Conservation (phyloP, 2,329 filamentous ascomycete genomes). For the Sordariomycetes sp. region DNA sequence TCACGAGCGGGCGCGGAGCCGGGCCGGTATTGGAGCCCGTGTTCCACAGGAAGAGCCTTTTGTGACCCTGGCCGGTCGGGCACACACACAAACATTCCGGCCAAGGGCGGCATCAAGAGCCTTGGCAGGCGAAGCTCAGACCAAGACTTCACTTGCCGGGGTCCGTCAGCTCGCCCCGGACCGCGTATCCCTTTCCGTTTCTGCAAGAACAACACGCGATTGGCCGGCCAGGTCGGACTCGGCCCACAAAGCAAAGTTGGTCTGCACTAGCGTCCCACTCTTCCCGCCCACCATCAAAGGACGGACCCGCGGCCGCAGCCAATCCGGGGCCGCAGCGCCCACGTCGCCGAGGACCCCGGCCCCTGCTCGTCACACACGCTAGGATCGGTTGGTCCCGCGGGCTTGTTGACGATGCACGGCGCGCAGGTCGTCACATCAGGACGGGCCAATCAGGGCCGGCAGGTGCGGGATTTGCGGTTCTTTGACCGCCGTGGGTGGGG, state of each 20-base stretch:
- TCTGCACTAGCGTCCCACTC: not conserved
- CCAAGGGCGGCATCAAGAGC: too few species aligned
- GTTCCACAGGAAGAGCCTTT: too few species aligned
- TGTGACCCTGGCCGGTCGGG: too few species aligned
- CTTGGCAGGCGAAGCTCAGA: not conserved
- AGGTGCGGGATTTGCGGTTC: not conserved
- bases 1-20: not conserved
- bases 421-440: constrained; percentile 21
- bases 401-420: constrained; percentile 22
- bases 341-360: constrained; percentile 10
- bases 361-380: constrained; percentile 10
- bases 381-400: constrained; percentile 19
- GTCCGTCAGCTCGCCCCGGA: not conserved
- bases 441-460: constrained; percentile 15
- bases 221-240: not conserved
- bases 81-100: too few species aligned
- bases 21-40: not conserved
- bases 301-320: constrained; percentile 8
- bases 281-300: not conserved
- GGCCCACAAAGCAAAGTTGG: too few species aligned
- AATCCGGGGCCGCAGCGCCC: constrained; percentile 18
- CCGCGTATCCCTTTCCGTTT: not conserved
- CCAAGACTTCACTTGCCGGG: not conserved
- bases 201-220: not conserved
- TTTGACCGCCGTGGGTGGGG: not conserved